Conservation (phyloP, 2,329 filamentous ascomycete species). For the Fragosphaeria purpurea region DNA sequence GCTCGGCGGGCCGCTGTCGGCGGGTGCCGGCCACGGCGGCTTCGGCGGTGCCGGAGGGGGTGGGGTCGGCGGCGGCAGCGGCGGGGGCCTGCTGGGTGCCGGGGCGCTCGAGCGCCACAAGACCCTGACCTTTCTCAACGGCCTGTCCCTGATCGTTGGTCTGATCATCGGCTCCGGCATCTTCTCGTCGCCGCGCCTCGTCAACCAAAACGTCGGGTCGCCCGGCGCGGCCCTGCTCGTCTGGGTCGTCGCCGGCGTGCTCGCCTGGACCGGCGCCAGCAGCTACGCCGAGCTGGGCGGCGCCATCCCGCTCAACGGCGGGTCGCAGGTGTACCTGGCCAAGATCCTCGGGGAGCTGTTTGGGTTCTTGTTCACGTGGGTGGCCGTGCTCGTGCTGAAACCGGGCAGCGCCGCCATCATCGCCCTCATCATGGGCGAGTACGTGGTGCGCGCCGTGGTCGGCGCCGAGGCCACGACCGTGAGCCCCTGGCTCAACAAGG, state of each 20-base stretch:
- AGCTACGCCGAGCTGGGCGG: slow-evolving; percentile 81
- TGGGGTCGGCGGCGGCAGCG: slow-evolving; percentile 38
- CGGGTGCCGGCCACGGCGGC: slow-evolving; percentile 41
- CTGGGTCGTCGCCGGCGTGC: slow-evolving; percentile 50
- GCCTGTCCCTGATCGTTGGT: slow-evolving; percentile 80
- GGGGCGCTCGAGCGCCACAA: slow-evolving; percentile 91
- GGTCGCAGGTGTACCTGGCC: slow-evolving; percentile 83
- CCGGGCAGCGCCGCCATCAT: slow-evolving; percentile 91
- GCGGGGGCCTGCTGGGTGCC: slow-evolving; percentile 54
- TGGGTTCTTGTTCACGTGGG: slow-evolving; percentile 95
- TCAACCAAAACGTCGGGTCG: slow-evolving; percentile 54
- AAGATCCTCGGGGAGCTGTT: slow-evolving; percentile 94
- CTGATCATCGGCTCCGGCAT: slow-evolving; percentile 77
- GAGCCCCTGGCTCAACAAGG: slow-evolving; percentile 84
- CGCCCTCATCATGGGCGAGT: slow-evolving; percentile 96
- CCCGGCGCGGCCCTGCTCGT: slow-evolving; percentile 47
- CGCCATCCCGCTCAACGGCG: slow-evolving; percentile 90
- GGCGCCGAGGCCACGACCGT: slow-evolving; percentile 76
- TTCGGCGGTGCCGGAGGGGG: slow-evolving; percentile 60
- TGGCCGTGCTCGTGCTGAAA: slow-evolving; percentile 85
- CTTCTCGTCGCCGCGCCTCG: slow-evolving; percentile 53
- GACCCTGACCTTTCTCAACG: slow-evolving; percentile 89
- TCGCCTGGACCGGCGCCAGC: slow-evolving; percentile 54
- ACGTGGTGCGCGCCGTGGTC: slow-evolving; percentile 78
- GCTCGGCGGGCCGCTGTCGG: slow-evolving; percentile 63